These are phyloP conservation scores for Asclepias syriaca DNA, from an alignment of 257 asterid genomes.

Conservation along the genomic window DNA sequence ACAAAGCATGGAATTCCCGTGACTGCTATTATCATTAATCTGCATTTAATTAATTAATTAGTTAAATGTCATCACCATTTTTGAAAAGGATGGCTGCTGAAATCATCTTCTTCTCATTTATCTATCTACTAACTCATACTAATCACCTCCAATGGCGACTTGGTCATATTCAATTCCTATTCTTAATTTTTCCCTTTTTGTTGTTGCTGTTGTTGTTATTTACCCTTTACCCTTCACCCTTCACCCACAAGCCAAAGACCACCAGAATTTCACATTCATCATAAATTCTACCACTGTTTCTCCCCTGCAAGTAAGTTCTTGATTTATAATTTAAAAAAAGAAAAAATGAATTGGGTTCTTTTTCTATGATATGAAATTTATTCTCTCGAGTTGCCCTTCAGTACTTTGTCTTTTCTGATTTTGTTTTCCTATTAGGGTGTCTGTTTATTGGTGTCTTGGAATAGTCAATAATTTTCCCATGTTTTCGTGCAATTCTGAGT, in stretches of 20 bases:
- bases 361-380: neutral
- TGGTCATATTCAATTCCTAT: conserved; percentile 27
- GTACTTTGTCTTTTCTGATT: neutral
- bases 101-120: conserved; percentile 29
- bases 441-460: neutral
- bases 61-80: neutral
- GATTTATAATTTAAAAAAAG: too few species aligned
- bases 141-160: conserved; percentile 30
- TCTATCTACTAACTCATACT: conserved; percentile 17
- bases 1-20: neutral
- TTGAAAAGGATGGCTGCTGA: conserved; percentile 43
- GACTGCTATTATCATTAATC: too few species aligned
- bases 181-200: neutral
- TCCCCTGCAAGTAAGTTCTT: conserved; percentile 3
- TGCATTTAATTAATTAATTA: neutral
- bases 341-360: neutral
- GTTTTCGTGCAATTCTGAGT: neutral
- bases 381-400: neutral
- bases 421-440: neutral
- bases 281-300: neutral
- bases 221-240: too few species aligned
- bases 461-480: too few species aligned
- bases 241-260: neutral
- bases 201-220: neutral
- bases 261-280: neutral